Base-by-base conservation (phyloP, 225 moss, liverwort and hornwort genomes). In the Sphagnum tenellum region DNA sequence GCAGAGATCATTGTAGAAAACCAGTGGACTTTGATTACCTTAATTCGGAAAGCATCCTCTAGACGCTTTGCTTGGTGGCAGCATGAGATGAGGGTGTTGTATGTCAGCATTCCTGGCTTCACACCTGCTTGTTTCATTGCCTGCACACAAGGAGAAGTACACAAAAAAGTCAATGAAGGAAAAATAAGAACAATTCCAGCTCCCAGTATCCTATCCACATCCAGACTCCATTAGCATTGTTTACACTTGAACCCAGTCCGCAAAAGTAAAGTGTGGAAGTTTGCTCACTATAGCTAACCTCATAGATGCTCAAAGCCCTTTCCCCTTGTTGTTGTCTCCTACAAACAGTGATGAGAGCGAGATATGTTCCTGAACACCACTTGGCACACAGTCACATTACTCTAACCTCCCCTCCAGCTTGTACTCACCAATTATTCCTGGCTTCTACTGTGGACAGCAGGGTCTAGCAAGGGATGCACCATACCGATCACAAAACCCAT, bases 41-140 rank as follows among this genome's bases (percentile, higher is more conserved):
- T 94, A 55, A 94, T 88, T 64, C 82, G 78, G 72, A 85, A 94
- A 67, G 88, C 93, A 79, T 90, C 93, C 73, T 94, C 93, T 69
- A 94, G 66, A 59, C 93, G 88, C 55, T 80, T 77, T 56, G 93
- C 72, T 84, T 94, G 93, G 78, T 94, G 93, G 76, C 90, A 94
- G 81, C 93, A 94, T 64, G 93, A 88, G 70, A 94, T 90, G 47
- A 94, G 78, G 49, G 88, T 94, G 63, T 94, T 94, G 71, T 90
- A 94, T 2, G 90, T 94, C 61, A 94, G 69, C 78, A 94, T 82
- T 67, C 90, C 82, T 49, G 85, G 88, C 70, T 82, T 84, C 65
- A 94, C 90, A 61, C 88, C 90, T 47, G 86, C 86, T 75, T 90
- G 86, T 75, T 94, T 94, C 93, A 94, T 94, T 59, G 84, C 77